Evolutionary conservation across 148 eudicot genomes (phyloP).

Genomic region (Silene conica): DNA sequence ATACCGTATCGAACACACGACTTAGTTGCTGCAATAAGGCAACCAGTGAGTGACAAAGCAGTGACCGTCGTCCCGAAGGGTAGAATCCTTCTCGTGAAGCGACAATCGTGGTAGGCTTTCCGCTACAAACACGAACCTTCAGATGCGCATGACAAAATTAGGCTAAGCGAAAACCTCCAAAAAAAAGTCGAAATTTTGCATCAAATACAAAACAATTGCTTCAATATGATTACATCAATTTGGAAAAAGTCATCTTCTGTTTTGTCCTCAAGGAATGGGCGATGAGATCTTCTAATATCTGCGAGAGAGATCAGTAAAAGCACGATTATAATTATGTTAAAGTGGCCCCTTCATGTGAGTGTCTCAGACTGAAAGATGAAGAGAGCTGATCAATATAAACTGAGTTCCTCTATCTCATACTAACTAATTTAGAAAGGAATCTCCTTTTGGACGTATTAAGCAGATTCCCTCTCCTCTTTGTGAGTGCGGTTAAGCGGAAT

Average conservation of each 20-base stretch:
- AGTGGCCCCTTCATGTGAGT: neutral
- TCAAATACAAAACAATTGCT: neutral
- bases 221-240: conserved; percentile 59
- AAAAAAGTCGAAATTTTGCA: conserved; percentile 6
- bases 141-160: conserved; percentile 14
- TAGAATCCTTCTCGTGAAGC: conserved; percentile 74
- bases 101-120: conserved; percentile 82
- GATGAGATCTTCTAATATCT: conserved; percentile 80
- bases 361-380: too few relatives aligned
- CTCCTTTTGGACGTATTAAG: neutral
- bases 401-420: neutral
- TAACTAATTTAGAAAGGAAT: neutral
- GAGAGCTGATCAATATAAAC: neutral
- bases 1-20: conserved; percentile 73
- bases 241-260: conserved; percentile 77
- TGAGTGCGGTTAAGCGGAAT: neutral
- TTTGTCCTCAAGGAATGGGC: conserved; percentile 78
- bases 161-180: neutral
- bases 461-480: neutral
- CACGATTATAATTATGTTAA: neutral
- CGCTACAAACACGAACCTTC: conserved; percentile 81
- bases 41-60: conserved; percentile 62
- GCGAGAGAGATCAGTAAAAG: conserved; percentile 27
- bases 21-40: conserved; percentile 74
- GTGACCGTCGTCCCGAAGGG: conserved; percentile 66